Evolutionary conservation across 345 rosid genomes (phyloP), one percentile per base, ranked within the genome.

Genomic region (Eutrema heterophyllum): DNA sequence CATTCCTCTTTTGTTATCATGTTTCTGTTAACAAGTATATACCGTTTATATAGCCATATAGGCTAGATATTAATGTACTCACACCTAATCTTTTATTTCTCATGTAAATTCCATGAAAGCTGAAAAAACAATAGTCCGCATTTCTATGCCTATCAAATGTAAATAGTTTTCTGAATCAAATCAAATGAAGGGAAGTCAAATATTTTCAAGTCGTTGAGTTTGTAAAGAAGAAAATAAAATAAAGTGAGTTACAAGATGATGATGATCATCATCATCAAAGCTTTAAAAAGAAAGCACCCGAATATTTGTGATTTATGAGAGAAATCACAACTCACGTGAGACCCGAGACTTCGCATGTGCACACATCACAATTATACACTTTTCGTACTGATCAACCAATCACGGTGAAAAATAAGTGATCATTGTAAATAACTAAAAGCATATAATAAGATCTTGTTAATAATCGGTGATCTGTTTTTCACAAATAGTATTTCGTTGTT

Each of bases 201-300:
- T 48, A 29, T n/a, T 43, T 24, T 44, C 5, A 32, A 53, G 45
- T 45, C 24, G 64, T 26, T 75, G 61, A 51, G 68, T 6, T 44
- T 61, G 58, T 61, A 36, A 43, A 68, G 29, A 44, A 60, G 35
- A 30, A 41, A 53, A 55, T 33, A 40, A 68, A 33, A 49, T 51
- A 51, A 52, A 66, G 72, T 18, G 53, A 66, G 29, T 21, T 32
- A 44, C 68, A 67, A 55, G 58, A 54, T 38, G 54, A 50, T 51
- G 32, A 51, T 60, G 33, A 43, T 46, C 27, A 58, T 71, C 50
- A 76, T 63, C 60, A 56, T 39, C 4, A 75, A 68, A 35, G 70
- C 58, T 68, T 52, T 75, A 0, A 76, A 39, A 68, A 75, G 74
- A 55, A 63, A 76, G 21, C 80, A 76, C 80, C 80, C 70, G 80